Percentiles rank a stretch among this genome's conserved stretches.
These are phyloP conservation scores for Aspergillus sp. DNA, from an alignment of 2,329 filamentous ascomycete species.

Conservation along the genomic window DNA sequence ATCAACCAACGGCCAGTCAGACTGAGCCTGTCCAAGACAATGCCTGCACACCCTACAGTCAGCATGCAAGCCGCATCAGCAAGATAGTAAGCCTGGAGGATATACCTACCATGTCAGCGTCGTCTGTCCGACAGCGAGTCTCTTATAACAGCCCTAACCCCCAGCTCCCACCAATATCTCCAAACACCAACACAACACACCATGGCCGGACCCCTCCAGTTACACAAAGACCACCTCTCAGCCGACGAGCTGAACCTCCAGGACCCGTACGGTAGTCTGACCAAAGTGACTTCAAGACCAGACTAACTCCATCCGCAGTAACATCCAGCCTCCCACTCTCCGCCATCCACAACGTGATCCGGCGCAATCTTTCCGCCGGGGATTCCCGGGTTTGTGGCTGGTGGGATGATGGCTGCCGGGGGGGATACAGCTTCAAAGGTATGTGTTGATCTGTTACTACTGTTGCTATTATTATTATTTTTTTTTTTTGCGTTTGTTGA, in stretches of 20 bases:
- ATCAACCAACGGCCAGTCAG: neutral
- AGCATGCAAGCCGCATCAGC: too few relatives aligned
- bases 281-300: neutral
- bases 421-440: conserved; percentile 2
- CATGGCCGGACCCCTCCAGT: neutral
- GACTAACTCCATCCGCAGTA: conserved; percentile 1
- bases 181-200: neutral
- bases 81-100: too few relatives aligned
- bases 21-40: too few relatives aligned
- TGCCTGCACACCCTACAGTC: too few relatives aligned
- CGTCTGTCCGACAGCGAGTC: too few relatives aligned
- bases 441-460: too few relatives aligned
- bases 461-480: too few relatives aligned
- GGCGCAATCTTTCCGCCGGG: conserved; percentile 4
- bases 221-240: conserved; percentile 4
- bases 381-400: conserved; percentile 1
- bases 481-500: neutral
- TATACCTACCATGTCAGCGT: too few relatives aligned
- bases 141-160: too few relatives aligned
- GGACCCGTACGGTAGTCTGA: conserved; percentile 4
- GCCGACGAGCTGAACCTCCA: conserved; percentile 4
- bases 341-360: conserved; percentile 5
- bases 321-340: conserved; percentile 2
- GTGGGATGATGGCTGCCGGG: conserved; percentile 3
- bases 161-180: neutral